Evolutionary conservation across 2,329 filamentous ascomycete species (phyloP).

Genomic region (Nigrospora osmanthi): DNA sequence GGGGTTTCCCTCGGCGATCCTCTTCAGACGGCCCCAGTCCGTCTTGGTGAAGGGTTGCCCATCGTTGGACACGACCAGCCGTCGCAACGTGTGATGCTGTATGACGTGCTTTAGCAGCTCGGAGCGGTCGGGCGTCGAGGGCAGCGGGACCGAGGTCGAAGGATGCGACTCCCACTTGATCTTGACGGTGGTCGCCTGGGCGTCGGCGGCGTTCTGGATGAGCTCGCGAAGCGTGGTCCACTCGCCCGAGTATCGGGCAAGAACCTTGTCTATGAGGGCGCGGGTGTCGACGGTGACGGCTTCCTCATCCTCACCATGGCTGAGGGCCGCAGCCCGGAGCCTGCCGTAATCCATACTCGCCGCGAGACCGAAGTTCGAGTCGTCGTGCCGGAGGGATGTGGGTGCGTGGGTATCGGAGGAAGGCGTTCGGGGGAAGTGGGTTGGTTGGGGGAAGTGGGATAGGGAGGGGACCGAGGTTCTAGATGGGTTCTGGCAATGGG

Average conservation of each 20-base stretch:
- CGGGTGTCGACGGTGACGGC: conserved; percentile 97
- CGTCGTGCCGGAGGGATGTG: no score
- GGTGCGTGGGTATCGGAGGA: no score
- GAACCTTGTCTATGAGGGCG: conserved; percentile 93
- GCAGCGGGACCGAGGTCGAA: conserved; percentile 69
- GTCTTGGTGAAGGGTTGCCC: conserved; percentile 80
- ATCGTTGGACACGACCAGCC: conserved; percentile 89
- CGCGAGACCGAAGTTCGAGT: no score
- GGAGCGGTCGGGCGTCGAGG: conserved; percentile 55
- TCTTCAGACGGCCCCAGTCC: conserved; percentile 89
- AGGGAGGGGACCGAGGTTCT: no score
- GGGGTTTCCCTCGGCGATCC: conserved; percentile 97
- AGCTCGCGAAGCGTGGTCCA: conserved; percentile 87
- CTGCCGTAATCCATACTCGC: conserved; percentile 61
- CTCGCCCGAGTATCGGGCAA: conserved; percentile 93
- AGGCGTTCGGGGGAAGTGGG: no score
- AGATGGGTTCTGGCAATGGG: no score
- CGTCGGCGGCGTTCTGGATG: conserved; percentile 97
- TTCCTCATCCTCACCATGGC: conserved; percentile 83
- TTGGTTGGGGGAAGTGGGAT: no score
- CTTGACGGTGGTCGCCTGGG: conserved; percentile 79
- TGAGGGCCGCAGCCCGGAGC: conserved; percentile 80
- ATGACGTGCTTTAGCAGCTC: conserved; percentile 76
- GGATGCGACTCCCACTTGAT: conserved; percentile 90
- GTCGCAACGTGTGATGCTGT: conserved; percentile 75